Conservation (phyloP, 805 yeast species). For the Ogataea salicorniae region DNA sequence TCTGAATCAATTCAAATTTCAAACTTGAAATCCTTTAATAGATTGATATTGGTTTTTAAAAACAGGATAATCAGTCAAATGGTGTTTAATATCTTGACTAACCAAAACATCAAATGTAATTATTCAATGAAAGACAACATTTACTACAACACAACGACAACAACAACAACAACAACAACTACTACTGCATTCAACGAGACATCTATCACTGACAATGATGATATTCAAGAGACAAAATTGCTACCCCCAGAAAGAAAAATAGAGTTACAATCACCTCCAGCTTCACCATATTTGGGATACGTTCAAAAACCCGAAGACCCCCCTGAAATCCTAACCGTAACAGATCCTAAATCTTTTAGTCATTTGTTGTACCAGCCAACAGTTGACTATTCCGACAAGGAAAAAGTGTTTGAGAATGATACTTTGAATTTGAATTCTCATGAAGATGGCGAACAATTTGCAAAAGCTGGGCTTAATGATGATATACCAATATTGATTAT, state of each 20-base stretch:
- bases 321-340: conserved; percentile 27
- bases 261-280: conserved; percentile 32
- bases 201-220: background rate
- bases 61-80: conserved; percentile 9
- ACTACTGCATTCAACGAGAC: background rate
- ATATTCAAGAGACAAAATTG: conserved; percentile 6
- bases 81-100: conserved; percentile 11
- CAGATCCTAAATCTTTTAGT: conserved; percentile 27
- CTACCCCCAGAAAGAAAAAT: conserved; percentile 25
- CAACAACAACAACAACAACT: background rate
- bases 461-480: conserved; percentile 1
- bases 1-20: conserved; percentile 16
- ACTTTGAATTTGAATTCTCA: background rate
- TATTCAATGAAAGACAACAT: conserved; percentile 20
- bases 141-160: background rate
- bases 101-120: conserved; percentile 17
- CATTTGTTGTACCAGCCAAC: conserved; percentile 27
- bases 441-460: conserved; percentile 4
- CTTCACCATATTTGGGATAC: conserved; percentile 32
- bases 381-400: conserved; percentile 11
- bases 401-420: conserved; percentile 14
- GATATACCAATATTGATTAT: conserved; percentile 25
- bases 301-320: conserved; percentile 29
- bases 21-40: conserved; percentile 22
- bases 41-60: conserved; percentile 25